Base-by-base conservation (phyloP, 2,329 filamentous ascomycete genomes). In the Didymella glomerata region DNA sequence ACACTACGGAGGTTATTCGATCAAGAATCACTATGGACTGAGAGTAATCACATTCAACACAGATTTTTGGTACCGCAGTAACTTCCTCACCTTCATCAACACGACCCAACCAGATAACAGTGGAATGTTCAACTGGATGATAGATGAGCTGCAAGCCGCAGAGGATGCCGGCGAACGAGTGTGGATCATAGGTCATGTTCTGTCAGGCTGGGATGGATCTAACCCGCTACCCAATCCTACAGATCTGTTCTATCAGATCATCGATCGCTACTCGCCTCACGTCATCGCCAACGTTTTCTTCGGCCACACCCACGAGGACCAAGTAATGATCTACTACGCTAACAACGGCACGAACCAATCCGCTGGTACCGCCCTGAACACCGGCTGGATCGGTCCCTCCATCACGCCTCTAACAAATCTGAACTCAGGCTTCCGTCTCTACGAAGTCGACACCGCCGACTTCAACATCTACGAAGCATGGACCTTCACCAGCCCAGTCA, bases 21-120 rank as follows among this genome's bases (percentile, higher is more conserved):
- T 54, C 32, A 47, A 54, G 42, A 54, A 54, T n/a, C 41, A 38
- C 16, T 54, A 40, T 20, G 50, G 50, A 4, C 24, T 54, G 14
- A 20, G 50, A 40, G 42, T 54, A 4, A 54, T 54, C 24, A 47
- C 50, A 5, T 54, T 54, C n/a, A 54, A 54, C 32, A 54, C 50
- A 16, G 50, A 54, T n/a, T 54, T 54, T 24, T 54, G 50, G 50
- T 54, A 54, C n/a, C 50, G 50, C 2, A 54, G 50, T 34, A 54
- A 54, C 24, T 54, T 54, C 32, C 50, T 54, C n/a, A 54, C 50
- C 4, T 54, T 47, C 50, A 54, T 54, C 32, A 54, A 54, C n/a
- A 54, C 50, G 3, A 54, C 50, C 25, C 41, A 47, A 7, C 50
- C 50, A 22, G 50, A 54, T n/a, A 54, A 54, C 18, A 54, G 50